Conservation (phyloP, 2,329 filamentous ascomycete genomes). For the Tricladium varicosporioides region DNA sequence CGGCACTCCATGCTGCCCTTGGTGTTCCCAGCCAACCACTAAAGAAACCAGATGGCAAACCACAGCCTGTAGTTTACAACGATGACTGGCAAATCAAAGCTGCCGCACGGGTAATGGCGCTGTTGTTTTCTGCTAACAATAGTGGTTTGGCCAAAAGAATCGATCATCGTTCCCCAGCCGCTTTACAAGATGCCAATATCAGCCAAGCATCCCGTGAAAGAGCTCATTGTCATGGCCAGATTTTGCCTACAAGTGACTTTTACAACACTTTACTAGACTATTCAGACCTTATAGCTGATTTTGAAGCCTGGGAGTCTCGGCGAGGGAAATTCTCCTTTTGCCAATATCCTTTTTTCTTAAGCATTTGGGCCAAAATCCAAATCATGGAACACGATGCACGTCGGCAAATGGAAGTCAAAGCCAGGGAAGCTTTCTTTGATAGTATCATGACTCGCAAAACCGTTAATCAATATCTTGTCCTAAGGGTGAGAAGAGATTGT, state of each 20-base stretch:
- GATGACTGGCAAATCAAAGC: slow-evolving; percentile 91
- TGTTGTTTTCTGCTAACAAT: slow-evolving; percentile 82
- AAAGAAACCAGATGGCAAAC: slow-evolving; percentile 54
- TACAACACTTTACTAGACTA: slow-evolving; percentile 87
- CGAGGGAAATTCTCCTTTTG: slow-evolving; percentile 80
- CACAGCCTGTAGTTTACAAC: slow-evolving; percentile 61
- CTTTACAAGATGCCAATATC: slow-evolving; percentile 36
- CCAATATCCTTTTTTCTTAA: slow-evolving; percentile 88
- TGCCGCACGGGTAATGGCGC: slow-evolving; percentile 73
- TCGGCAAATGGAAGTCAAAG: slow-evolving; percentile 85
- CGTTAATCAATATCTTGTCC: slow-evolving; percentile 73
- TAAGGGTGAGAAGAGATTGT: slow-evolving; percentile 79
- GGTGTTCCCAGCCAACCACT: slow-evolving; percentile 48
- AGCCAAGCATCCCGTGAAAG: slow-evolving; percentile 40
- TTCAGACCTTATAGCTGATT: slow-evolving; percentile 80
- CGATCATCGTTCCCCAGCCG: slow-evolving; percentile 33
- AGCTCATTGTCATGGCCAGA: slow-evolving; percentile 55
- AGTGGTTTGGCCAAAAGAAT: slow-evolving; percentile 40
- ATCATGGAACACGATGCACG: slow-evolving; percentile 86
- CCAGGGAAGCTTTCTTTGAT: slow-evolving; percentile 86
- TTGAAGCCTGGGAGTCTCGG: slow-evolving; percentile 81
- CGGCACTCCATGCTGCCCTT: slow-evolving; percentile 76
- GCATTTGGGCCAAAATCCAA: slow-evolving; percentile 88
- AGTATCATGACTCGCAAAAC: slow-evolving; percentile 75
- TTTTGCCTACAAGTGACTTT: slow-evolving; percentile 79